A percentile compares a stretch with the other conserved stretches of the same genome.
Evolutionary conservation across 306 rosid genomes (phyloP).

Genomic region (Castanospermum australe): DNA sequence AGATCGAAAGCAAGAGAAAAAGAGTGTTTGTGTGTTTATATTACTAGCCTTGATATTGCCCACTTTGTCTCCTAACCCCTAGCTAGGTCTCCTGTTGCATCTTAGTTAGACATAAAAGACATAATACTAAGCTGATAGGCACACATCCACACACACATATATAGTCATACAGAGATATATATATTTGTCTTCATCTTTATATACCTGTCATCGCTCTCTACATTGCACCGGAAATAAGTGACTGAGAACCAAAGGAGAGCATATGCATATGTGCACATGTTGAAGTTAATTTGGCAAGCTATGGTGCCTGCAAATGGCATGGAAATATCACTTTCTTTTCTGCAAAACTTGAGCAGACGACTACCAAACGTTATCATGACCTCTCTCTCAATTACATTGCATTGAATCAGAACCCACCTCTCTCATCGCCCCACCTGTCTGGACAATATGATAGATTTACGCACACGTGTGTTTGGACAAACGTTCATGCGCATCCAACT

Average conservation of each 20-base stretch:
- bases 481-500: slow-evolving; percentile 44
- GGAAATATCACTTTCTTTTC: slow-evolving; percentile 32
- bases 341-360: slow-evolving; percentile 23
- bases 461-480: slow-evolving; percentile 49
- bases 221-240: slow-evolving; percentile 24
- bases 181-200: too few relatives aligned
- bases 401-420: slow-evolving; percentile 39
- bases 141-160: neutral
- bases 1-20: neutral
- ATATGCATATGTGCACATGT: neutral
- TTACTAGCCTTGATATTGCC: neutral
- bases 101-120: neutral
- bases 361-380: slow-evolving; percentile 17
- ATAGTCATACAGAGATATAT: too few relatives aligned
- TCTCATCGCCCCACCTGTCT: slow-evolving; percentile 51
- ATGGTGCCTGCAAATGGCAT: slow-evolving; percentile 24
- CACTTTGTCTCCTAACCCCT: slow-evolving; percentile 36
- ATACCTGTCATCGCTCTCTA: neutral
- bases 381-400: slow-evolving; percentile 4
- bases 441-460: slow-evolving; percentile 1
- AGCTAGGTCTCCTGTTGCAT: slow-evolving; percentile 15
- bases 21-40: neutral
- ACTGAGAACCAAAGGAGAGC: slow-evolving; percentile 4
- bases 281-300: slow-evolving; percentile 11
- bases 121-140: slow-evolving; percentile 7